Conservation (phyloP, 1,139 yeast genomes). For the Hanseniaspora sp. region DNA sequence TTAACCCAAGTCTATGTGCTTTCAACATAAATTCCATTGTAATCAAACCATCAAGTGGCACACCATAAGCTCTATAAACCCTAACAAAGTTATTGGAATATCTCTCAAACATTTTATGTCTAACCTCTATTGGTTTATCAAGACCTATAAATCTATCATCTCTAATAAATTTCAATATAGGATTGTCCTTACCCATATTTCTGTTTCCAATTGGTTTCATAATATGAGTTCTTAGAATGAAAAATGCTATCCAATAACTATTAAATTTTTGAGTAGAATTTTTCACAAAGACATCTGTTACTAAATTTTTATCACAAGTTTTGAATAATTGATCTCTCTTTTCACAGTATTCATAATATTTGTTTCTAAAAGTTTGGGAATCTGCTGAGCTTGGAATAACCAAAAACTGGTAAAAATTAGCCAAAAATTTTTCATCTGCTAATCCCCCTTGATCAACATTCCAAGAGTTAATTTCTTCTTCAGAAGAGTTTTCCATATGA, state of each 20-base stretch:
- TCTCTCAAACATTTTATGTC: slow-evolving; percentile 2
- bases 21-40: slow-evolving; percentile 1
- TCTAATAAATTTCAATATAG: neutral
- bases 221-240: slow-evolving; percentile 11
- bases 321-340: slow-evolving; percentile 9
- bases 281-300: slow-evolving; percentile 5
- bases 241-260: slow-evolving; percentile 14
- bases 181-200: slow-evolving; percentile 2
- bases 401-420: slow-evolving; percentile 3
- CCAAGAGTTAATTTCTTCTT: neutral
- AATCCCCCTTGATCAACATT: slow-evolving; percentile 3
- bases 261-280: neutral
- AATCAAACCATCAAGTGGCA: slow-evolving; percentile 1
- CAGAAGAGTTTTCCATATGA: neutral
- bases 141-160: neutral
- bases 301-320: slow-evolving; percentile 1
- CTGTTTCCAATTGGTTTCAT: neutral
- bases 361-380: slow-evolving; percentile 6
- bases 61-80: neutral
- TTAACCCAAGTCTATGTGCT: neutral
- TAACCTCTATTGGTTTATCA: neutral
- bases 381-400: slow-evolving; percentile 3
- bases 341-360: slow-evolving; percentile 11
- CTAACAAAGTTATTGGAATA: slow-evolving; percentile 9
- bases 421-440: slow-evolving; percentile 11